Conservation (phyloP, 768 basidiomycete species). For the Termitomyces sp. region DNA sequence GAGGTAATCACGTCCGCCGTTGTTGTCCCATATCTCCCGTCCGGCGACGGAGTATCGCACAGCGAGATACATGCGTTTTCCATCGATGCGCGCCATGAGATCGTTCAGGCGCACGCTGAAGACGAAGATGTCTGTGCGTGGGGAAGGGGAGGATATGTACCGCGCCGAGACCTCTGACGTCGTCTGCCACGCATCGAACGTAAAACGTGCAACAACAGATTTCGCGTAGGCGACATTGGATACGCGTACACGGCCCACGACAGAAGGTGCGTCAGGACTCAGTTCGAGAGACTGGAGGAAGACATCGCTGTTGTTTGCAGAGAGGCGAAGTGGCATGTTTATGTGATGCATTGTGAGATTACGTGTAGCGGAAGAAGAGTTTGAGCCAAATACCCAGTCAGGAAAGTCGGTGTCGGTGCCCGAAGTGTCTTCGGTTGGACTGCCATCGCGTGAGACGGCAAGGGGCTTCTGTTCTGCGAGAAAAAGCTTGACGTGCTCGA, state of each 20-base stretch:
- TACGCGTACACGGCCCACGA: slow-evolving; percentile 76
- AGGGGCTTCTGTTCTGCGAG: slow-evolving; percentile 92
- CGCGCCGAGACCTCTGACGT: slow-evolving; percentile 88
- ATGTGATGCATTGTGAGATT: slow-evolving; percentile 57
- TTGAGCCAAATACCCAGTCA: slow-evolving; percentile 55
- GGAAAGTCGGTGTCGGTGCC: slow-evolving; percentile 79
- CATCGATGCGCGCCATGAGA: slow-evolving; percentile 70
- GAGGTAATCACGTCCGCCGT: slow-evolving; percentile 72
- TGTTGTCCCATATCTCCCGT: slow-evolving; percentile 92
- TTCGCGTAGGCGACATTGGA: slow-evolving; percentile 88
- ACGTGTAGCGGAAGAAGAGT: slow-evolving; percentile 23
- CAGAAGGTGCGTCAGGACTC: slow-evolving; percentile 43
- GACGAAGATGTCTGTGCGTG: slow-evolving; percentile 66
- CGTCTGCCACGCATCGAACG: slow-evolving; percentile 94
- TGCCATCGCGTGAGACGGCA: slow-evolving; percentile 88
- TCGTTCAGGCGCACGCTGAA: slow-evolving; percentile 80
- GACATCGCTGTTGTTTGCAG: slow-evolving; percentile 36
- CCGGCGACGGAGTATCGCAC: slow-evolving; percentile 69
- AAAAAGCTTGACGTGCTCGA: slow-evolving; percentile 95
- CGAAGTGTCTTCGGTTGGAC: slow-evolving; percentile 79
- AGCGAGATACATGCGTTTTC: slow-evolving; percentile 78
- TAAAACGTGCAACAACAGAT: slow-evolving; percentile 85
- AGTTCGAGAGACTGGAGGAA: slow-evolving; percentile 54
- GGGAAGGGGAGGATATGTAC: slow-evolving; percentile 48
- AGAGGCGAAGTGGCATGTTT: slow-evolving; percentile 56